A percentile compares a stretch with the other conserved stretches of the same genome.
These are phyloP conservation scores for Talaromyces ruber DNA, from an alignment of 495 filamentous ascomycete genomes.

Conservation along the genomic window DNA sequence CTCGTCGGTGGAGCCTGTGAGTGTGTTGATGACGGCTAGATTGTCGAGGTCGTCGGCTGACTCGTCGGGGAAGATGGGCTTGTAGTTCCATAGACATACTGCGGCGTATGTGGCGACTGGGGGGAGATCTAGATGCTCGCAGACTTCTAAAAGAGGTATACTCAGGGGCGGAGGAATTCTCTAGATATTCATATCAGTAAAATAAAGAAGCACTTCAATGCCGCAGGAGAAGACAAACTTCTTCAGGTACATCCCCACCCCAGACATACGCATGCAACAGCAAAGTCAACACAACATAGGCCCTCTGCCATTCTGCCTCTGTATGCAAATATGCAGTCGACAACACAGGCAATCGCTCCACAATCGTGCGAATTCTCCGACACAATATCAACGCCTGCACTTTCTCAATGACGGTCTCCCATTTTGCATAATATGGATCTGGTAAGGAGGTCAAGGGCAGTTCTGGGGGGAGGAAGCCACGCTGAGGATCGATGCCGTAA, in stretches of 20 bases:
- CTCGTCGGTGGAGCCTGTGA: slow-evolving; percentile 94
- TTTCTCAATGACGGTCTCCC: slow-evolving; percentile 78
- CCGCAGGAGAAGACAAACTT: slow-evolving; percentile 37
- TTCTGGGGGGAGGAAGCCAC: slow-evolving; percentile 83
- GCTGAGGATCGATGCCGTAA: slow-evolving; percentile 77
- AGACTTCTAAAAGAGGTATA: slow-evolving; percentile 71
- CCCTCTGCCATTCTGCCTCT: slow-evolving; percentile 85
- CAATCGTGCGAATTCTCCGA: slow-evolving; percentile 64
- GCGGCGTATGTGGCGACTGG: slow-evolving; percentile 93
- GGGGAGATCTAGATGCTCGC: slow-evolving; percentile 73
- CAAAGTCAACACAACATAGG: slow-evolving; percentile 80
- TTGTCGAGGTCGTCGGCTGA: slow-evolving; percentile 76
- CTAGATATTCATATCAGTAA: slow-evolving; percentile 34
- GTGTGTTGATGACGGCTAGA: slow-evolving; percentile 73
- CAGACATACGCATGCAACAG: slow-evolving; percentile 92
- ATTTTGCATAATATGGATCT: slow-evolving; percentile 84
- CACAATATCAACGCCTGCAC: slow-evolving; percentile 81
- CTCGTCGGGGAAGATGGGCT: slow-evolving; percentile 74
- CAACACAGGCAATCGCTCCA: slow-evolving; percentile 73
- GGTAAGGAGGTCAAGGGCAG: slow-evolving; percentile 73
- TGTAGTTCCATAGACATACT: slow-evolving; percentile 92
- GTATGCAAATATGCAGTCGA: slow-evolving; percentile 69
- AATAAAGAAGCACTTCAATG: not conserved
- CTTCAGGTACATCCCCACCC: slow-evolving; percentile 75
- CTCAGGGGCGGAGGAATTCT: slow-evolving; percentile 78